Evolutionary conservation across 805 yeast genomes (phyloP).

Genomic region (Nakazawaea holstii): DNA sequence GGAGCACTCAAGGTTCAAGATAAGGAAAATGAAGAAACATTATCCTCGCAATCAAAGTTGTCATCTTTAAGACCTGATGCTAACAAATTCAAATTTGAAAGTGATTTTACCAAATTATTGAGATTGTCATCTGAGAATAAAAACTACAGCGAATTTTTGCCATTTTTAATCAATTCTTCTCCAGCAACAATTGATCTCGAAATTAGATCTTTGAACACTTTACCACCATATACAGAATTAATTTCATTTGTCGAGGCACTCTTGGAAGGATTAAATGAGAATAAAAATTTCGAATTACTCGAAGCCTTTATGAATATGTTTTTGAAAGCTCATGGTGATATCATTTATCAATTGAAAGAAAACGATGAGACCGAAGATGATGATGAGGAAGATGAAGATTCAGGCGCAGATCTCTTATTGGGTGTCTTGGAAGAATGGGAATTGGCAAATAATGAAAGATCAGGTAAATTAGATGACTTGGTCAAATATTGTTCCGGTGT

Average conservation of each 20-base stretch:
- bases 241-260: constrained; percentile 63
- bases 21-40: constrained; percentile 22
- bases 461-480: constrained; percentile 54
- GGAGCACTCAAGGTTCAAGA: constrained; percentile 15
- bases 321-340: constrained; percentile 78
- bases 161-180: constrained; percentile 50
- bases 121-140: constrained; percentile 34
- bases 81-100: constrained; percentile 51
- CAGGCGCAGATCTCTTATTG: constrained; percentile 30
- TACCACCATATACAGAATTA: constrained; percentile 66
- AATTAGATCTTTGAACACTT: constrained; percentile 67
- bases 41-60: constrained; percentile 26
- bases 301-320: constrained; percentile 78
- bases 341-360: constrained; percentile 33
- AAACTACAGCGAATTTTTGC: constrained; percentile 47
- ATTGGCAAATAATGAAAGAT: constrained; percentile 30
- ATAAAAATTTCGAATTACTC: constrained; percentile 66
- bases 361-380: constrained; percentile 9
- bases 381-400: constrained; percentile 23
- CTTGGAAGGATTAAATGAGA: constrained; percentile 47
- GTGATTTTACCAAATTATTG: constrained; percentile 62
- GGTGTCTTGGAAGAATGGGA: constrained; percentile 48
- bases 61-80: constrained; percentile 25
- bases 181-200: constrained; percentile 84
- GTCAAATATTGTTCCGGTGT: constrained; percentile 82